Evolutionary conservation across 1,139 yeast genomes (phyloP).

Genomic region (Geotrichum cucujoidarum): DNA sequence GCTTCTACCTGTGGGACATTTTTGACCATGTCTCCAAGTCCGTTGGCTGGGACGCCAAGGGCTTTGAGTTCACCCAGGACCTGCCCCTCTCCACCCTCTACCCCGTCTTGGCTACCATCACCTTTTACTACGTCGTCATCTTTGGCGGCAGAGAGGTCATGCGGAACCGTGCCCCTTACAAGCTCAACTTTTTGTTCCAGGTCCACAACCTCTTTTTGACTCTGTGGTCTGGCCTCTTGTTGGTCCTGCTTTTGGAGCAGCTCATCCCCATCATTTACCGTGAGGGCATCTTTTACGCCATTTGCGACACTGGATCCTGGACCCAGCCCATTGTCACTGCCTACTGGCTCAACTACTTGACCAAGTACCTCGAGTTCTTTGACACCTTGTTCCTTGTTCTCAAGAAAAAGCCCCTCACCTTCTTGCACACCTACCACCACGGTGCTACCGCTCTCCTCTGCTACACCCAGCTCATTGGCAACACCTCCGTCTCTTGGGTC

Average conservation of each 20-base stretch:
- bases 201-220: constrained; percentile 80
- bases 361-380: constrained; percentile 62
- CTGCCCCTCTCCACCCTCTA: constrained; percentile 49
- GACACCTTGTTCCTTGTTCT: constrained; percentile 91
- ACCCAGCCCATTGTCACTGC: constrained; percentile 78
- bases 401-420: constrained; percentile 79
- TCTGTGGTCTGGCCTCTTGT: constrained; percentile 57
- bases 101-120: constrained; percentile 58
- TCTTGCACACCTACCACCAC: constrained; percentile 94
- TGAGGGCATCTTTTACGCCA: constrained; percentile 80
- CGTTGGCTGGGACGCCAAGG: constrained; percentile 46
- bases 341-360: constrained; percentile 49
- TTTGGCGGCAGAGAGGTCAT: constrained; percentile 73
- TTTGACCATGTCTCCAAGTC: constrained; percentile 56
- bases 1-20: constrained; percentile 83
- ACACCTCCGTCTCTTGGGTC: constrained; percentile 91
- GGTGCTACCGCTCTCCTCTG: constrained; percentile 97
- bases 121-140: constrained; percentile 67
- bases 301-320: constrained; percentile 77
- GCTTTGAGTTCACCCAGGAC: constrained; percentile 64
- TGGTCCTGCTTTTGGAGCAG: constrained; percentile 75
- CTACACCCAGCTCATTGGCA: constrained; percentile 87
- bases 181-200: constrained; percentile 67
- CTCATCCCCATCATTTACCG: constrained; percentile 70
- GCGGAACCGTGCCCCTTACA: constrained; percentile 57